These are phyloP conservation scores for Calonectria henricotiae DNA, from an alignment of 2,329 filamentous ascomycete species.

Conservation along the genomic window DNA sequence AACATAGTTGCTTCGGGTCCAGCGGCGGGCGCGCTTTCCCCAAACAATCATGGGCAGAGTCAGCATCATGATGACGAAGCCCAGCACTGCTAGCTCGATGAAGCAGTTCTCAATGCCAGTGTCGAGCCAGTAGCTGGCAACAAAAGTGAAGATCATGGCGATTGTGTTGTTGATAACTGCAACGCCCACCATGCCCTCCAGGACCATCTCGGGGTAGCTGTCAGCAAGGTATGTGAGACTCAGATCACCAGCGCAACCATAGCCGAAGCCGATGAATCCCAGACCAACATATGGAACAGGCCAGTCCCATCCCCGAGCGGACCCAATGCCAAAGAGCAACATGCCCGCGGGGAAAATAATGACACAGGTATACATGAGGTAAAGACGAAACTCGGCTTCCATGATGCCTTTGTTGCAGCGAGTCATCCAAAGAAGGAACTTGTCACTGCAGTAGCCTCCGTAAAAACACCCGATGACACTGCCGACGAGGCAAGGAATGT, in stretches of 20 bases:
- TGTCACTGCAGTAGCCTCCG: conserved; percentile 72
- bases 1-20: conserved; percentile 65
- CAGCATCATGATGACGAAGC: conserved; percentile 67
- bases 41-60: conserved; percentile 71
- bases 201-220: conserved; percentile 71
- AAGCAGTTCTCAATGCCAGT: conserved; percentile 65
- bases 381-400: conserved; percentile 71
- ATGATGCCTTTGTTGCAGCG: conserved; percentile 69
- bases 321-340: conserved; percentile 70
- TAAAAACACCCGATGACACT: conserved; percentile 72
- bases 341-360: conserved; percentile 68
- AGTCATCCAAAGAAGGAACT: conserved; percentile 71
- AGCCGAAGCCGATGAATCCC: conserved; percentile 73
- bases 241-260: conserved; percentile 72
- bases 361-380: conserved; percentile 67
- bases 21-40: conserved; percentile 66
- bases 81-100: conserved; percentile 68
- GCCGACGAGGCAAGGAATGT: conserved; percentile 70
- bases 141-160: conserved; percentile 71
- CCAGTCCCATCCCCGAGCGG: conserved; percentile 68
- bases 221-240: conserved; percentile 71
- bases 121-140: conserved; percentile 66
- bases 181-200: conserved; percentile 74
- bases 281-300: conserved; percentile 70
- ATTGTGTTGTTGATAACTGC: conserved; percentile 72